A percentile compares a stretch with the other conserved stretches of the same genome.
Evolutionary conservation across 1,284 basidiomycete species (phyloP).

Genomic region (Agaricales sp.): DNA sequence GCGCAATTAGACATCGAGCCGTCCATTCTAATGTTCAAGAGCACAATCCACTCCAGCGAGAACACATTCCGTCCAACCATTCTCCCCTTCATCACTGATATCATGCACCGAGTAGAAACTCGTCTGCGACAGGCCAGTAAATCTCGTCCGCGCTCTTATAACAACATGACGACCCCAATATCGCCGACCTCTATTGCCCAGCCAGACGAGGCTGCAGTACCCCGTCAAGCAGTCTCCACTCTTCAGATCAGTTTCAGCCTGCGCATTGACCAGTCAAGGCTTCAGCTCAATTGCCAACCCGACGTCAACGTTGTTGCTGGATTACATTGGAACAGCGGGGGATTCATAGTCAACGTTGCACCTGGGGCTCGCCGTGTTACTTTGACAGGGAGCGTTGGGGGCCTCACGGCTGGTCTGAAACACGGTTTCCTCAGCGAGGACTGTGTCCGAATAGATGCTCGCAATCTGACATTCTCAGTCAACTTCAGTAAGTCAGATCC

Average conservation of each 20-base stretch:
- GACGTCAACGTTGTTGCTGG: conserved; percentile 84
- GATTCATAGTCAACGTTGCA: conserved; percentile 70
- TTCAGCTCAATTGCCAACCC: conserved; percentile 79
- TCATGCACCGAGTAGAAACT: conserved; percentile 53
- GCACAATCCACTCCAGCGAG: conserved; percentile 77
- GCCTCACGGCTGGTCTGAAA: conserved; percentile 67
- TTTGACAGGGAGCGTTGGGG: conserved; percentile 71
- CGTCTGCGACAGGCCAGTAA: conserved; percentile 34
- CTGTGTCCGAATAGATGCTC: conserved; percentile 64
- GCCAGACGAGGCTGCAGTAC: not conserved
- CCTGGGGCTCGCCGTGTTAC: conserved; percentile 61
- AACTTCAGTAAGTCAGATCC: conserved; percentile 45
- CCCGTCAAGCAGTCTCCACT: conserved; percentile 26
- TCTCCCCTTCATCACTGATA: conserved; percentile 73
- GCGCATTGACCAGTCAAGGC: conserved; percentile 78
- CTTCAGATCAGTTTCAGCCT: conserved; percentile 76
- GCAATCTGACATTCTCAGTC: conserved; percentile 66
- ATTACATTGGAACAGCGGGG: conserved; percentile 86
- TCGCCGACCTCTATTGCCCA: conserved; percentile 7
- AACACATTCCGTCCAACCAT: conserved; percentile 76
- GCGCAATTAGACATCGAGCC: conserved; percentile 25
- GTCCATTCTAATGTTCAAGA: conserved; percentile 62
- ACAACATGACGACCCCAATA: conserved; percentile 10
- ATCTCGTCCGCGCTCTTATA: not conserved
- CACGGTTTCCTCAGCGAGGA: conserved; percentile 78